Percentiles rank a stretch among this genome's conserved stretches.
These are phyloP conservation scores for Aspergillus unguis DNA, from an alignment of 2,329 filamentous ascomycete species.

Conservation along the genomic window DNA sequence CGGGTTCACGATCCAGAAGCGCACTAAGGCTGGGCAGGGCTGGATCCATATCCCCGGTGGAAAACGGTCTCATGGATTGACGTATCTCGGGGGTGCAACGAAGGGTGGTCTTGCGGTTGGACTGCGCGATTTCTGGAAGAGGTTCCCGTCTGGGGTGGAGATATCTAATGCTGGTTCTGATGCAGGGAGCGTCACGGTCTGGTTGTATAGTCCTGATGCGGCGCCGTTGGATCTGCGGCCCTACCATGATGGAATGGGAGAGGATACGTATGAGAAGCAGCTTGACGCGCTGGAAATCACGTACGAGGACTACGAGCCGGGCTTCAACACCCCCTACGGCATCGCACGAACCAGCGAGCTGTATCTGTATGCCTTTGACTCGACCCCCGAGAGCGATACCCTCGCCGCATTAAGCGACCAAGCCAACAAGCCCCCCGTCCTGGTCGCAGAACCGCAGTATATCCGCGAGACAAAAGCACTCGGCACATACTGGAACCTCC, in stretches of 20 bases:
- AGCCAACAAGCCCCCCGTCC: background rate
- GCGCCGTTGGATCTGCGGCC: constrained; percentile 56
- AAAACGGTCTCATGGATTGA: constrained; percentile 54
- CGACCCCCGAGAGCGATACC: constrained; percentile 45
- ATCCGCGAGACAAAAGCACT: constrained; percentile 1
- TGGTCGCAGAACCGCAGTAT: background rate
- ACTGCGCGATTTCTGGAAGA: constrained; percentile 62
- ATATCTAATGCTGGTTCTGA: constrained; percentile 51
- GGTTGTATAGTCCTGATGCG: constrained; percentile 59
- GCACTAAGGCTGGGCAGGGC: constrained; percentile 46
- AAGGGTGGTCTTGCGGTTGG: constrained; percentile 59
- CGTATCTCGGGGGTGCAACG: constrained; percentile 57
- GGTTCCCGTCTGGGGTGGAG: constrained; percentile 58
- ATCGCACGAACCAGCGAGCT: constrained; percentile 59
- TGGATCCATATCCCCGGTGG: constrained; percentile 49
- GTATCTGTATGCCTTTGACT: constrained; percentile 52
- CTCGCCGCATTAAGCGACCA: constrained; percentile 35
- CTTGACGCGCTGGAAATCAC: constrained; percentile 61
- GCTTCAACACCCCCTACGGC: constrained; percentile 56
- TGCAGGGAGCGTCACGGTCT: constrained; percentile 54
- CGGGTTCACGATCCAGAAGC: constrained; percentile 59
- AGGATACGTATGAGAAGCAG: constrained; percentile 56
- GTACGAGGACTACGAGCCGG: constrained; percentile 60
- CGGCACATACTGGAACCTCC: constrained; percentile 2
- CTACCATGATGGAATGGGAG: constrained; percentile 57